phyloP scores from a whole-genome alignment of 805 yeast genomes.

The Teunomyces atbi region DNA sequence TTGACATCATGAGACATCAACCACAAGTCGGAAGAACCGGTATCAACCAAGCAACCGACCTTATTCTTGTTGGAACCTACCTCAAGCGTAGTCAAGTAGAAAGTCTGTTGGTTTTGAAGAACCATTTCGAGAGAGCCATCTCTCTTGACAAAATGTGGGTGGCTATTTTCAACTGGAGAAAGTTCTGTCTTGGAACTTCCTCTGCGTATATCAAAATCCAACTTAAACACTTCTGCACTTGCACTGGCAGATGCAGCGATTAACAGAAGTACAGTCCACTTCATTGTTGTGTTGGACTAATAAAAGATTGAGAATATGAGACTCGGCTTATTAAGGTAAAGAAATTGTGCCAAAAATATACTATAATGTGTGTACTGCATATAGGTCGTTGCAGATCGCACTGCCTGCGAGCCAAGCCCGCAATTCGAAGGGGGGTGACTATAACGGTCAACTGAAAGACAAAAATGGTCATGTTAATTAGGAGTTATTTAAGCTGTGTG shows the following conservation, averaged over 20 bases:
- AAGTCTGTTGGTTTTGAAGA: conserved; percentile 25
- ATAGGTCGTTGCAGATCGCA: neutral
- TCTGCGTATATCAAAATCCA: conserved; percentile 20
- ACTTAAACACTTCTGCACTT: conserved; percentile 8
- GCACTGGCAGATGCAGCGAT: conserved; percentile 7
- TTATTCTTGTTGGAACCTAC: conserved; percentile 31
- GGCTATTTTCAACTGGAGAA: conserved; percentile 4
- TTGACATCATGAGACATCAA: conserved; percentile 31
- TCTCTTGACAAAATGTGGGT: conserved; percentile 16
- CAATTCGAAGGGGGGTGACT: neutral
- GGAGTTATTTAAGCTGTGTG: neutral
- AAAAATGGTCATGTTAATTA: neutral
- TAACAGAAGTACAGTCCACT: conserved; percentile 5
- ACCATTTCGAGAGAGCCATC: conserved; percentile 19
- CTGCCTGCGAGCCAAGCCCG: neutral
- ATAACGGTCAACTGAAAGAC: neutral
- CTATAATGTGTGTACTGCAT: neutral
- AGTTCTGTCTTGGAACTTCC: conserved; percentile 13
- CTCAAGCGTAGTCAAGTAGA: conserved; percentile 26
- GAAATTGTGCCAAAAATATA: neutral
- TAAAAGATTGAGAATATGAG: neutral
- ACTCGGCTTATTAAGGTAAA: neutral
- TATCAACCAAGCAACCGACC: conserved; percentile 35
- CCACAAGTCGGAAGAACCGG: conserved; percentile 46
- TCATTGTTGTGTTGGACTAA: conserved; percentile 8